Base-by-base conservation (phyloP, 2,329 filamentous ascomycete species). In the Fonsecaea erecta region DNA sequence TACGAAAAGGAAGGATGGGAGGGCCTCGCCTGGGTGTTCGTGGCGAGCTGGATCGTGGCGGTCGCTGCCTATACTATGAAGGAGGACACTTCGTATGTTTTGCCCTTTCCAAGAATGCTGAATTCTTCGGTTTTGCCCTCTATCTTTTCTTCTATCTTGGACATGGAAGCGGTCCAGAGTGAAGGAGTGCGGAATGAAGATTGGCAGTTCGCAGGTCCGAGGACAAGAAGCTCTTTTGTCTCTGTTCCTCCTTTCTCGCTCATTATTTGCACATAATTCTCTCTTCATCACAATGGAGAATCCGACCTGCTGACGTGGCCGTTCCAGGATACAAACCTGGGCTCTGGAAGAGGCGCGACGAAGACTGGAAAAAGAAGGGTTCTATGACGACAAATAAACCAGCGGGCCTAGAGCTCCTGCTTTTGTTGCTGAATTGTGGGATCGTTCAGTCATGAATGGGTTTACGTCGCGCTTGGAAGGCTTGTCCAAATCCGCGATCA, bases 1-100 rank as follows among this genome's bases (percentile, higher is more conserved):
- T 88, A 92, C 77, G 88, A 96, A 85, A 91, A 92, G 79, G 95
- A 99, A 82, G 95, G 94, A 59, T 99, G 95, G 95, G 95, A 99
- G 85, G 54, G 58, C 2, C 43, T 67, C 16, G 62, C 66, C 24
- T 68, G 56, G 52, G 40, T 69, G 30, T 93, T 96, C 79, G 90
- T 89, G 77, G 92, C 91, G 61, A 90, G 88, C 75, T 80, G 96
- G 75, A 80, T 87, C 30, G 83, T 92, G 70, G 89, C 88, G 61
- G 87, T 86, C 67, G 83, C 97, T 71, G 92, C 90, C 71, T 92
- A 97, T 81, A 92, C 92, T 68, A 98, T 95, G 78, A 98, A 98
- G 88, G 95, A 95, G 60, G 95, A 99, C 85, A 98, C 94, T 70
- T 96, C 92, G 95, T 99, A 85, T 83, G 93, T 92, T 54, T 66